phyloP scores from a whole-genome alignment of 306 rosid genomes.

The Erythrophleum fordii region DNA sequence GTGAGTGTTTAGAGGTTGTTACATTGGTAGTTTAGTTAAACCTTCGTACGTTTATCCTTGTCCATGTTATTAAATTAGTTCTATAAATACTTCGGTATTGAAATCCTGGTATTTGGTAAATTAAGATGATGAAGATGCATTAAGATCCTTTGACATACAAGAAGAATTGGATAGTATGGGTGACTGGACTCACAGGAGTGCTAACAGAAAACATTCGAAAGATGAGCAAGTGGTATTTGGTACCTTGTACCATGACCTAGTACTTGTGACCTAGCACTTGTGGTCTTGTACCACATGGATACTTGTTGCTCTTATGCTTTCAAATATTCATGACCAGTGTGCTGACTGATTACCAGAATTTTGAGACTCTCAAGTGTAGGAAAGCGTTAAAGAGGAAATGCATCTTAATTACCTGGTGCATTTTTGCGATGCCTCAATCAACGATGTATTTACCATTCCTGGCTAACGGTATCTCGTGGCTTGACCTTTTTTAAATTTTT shows the following conservation, averaged over 20 bases:
- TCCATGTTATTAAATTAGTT: too few relatives aligned
- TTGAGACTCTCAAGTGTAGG: too few relatives aligned
- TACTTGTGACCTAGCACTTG: background rate
- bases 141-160: background rate
- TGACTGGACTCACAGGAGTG: background rate
- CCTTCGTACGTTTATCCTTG: too few relatives aligned
- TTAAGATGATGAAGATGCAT: background rate
- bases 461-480: background rate
- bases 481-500: background rate
- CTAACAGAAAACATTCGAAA: background rate
- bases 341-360: background rate
- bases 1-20: background rate
- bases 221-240: background rate
- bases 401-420: background rate
- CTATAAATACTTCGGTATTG: background rate
- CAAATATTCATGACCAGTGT: background rate
- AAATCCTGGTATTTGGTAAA: conserved; percentile 25
- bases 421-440: background rate
- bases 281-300: too few relatives aligned
- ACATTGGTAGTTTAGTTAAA: too few relatives aligned
- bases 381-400: background rate
- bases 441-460: background rate
- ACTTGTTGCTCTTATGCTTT: background rate
- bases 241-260: background rate
- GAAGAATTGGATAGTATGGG: background rate